phyloP scores from a whole-genome alignment of 345 rosid species.

The Gossypium australe region DNA sequence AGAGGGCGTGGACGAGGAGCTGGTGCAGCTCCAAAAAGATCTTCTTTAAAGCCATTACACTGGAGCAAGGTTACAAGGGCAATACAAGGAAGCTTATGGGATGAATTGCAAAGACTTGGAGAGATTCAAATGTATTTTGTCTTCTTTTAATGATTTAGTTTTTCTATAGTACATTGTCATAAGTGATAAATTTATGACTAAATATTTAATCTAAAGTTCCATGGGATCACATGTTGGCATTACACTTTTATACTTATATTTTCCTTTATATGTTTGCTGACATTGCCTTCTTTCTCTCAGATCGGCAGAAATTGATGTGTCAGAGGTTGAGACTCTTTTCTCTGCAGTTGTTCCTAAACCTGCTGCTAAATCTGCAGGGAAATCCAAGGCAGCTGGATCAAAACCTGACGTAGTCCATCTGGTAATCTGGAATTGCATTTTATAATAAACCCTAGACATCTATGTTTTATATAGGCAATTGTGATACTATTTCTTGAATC shows the following conservation, averaged over 20 bases:
- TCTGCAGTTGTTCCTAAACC: constrained; percentile 72
- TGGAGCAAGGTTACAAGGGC: constrained; percentile 99
- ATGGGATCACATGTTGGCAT: background rate
- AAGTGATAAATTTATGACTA: constrained; percentile 1
- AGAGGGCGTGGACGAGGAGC: constrained; percentile 72
- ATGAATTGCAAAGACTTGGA: constrained; percentile 86
- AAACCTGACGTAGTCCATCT: constrained; percentile 78
- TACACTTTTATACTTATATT: constrained; percentile 10
- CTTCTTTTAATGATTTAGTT: constrained; percentile 20
- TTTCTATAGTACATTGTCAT: constrained; percentile 6
- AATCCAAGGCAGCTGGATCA: constrained; percentile 64
- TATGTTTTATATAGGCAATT: background rate
- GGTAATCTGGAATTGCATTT: constrained; percentile 39
- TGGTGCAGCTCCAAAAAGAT: constrained; percentile 50
- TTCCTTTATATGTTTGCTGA: constrained; percentile 8
- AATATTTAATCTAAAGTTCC: constrained; percentile 6
- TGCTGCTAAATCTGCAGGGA: constrained; percentile 56
- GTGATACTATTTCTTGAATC: background rate
- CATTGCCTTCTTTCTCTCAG: constrained; percentile 30
- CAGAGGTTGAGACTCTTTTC: constrained; percentile 88
- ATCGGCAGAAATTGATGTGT: constrained; percentile 85
- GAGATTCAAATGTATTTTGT: constrained; percentile 67
- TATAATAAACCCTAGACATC: background rate
- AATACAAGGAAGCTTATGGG: constrained; percentile 98
- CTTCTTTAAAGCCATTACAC: constrained; percentile 89